Percentiles rank a stretch among this genome's conserved stretches.
phyloP scores from a whole-genome alignment of 1,284 basidiomycete genomes.

The Caloboletus inedulis region DNA sequence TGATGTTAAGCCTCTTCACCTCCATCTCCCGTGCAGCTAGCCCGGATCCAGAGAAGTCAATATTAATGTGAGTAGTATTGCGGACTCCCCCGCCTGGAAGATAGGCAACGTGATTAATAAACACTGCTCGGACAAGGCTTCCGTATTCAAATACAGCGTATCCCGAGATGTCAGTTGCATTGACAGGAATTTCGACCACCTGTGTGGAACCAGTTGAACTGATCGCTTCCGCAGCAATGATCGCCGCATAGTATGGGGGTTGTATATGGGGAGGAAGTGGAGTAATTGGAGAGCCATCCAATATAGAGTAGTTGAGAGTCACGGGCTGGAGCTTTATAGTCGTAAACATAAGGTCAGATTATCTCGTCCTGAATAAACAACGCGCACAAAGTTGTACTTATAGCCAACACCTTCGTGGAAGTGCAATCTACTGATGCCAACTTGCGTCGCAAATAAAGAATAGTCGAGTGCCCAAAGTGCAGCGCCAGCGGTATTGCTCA shows the following conservation, averaged over 20 bases:
- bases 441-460: constrained; percentile 48
- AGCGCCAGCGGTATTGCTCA: constrained; percentile 68
- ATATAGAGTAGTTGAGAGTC: constrained; percentile 48
- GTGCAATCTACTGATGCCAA: constrained; percentile 32
- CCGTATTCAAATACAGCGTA: constrained; percentile 59
- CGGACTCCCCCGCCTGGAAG: constrained; percentile 39
- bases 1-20: constrained; percentile 47
- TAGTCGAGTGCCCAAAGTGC: constrained; percentile 71
- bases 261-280: constrained; percentile 56
- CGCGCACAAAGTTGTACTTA: constrained; percentile 45
- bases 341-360: neutral
- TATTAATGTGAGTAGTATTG: constrained; percentile 41
- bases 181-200: constrained; percentile 51
- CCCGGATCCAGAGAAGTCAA: constrained; percentile 35
- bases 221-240: constrained; percentile 46
- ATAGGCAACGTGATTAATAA: constrained; percentile 59
- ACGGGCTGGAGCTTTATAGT: constrained; percentile 51
- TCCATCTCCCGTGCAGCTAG: constrained; percentile 25
- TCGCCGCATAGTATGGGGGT: constrained; percentile 58
- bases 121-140: constrained; percentile 45
- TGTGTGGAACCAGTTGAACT: constrained; percentile 39
- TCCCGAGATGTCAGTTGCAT: constrained; percentile 51
- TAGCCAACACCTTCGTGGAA: constrained; percentile 50
- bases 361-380: neutral
- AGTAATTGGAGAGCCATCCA: constrained; percentile 48